phyloP scores from a whole-genome alignment of 2,329 filamentous ascomycete species.

The Colletotrichum sp. region DNA sequence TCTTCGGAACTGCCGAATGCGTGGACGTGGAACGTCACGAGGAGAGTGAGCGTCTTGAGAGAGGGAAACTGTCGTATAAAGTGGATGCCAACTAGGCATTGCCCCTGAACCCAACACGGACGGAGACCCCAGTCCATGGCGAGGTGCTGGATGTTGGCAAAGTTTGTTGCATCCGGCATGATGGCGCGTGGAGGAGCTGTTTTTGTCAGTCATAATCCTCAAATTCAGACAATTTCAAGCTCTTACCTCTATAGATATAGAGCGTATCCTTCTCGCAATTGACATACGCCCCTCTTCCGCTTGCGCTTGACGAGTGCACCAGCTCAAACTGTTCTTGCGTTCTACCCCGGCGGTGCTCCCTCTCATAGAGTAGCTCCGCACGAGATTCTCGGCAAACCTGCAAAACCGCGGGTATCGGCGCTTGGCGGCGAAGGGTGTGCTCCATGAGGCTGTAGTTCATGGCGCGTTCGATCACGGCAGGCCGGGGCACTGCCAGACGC shows the following conservation, averaged over 20 bases:
- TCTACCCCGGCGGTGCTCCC: neutral
- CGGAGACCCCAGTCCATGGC: slow-evolving; percentile 20
- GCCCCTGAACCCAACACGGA: slow-evolving; percentile 2
- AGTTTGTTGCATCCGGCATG: neutral
- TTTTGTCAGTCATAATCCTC: neutral
- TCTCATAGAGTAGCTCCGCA: neutral
- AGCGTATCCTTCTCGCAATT: slow-evolving; percentile 4
- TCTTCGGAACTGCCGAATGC: neutral
- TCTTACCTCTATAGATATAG: slow-evolving; percentile 1
- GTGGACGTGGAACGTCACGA: neutral
- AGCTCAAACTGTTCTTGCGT: neutral
- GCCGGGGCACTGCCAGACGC: neutral
- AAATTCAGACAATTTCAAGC: neutral
- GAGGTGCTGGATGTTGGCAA: neutral
- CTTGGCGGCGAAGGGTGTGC: neutral
- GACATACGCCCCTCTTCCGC: neutral
- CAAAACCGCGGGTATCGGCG: neutral
- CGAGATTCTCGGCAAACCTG: slow-evolving; percentile 4
- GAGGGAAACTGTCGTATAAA: slow-evolving; percentile 6
- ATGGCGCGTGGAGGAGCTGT: neutral
- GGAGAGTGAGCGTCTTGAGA: neutral
- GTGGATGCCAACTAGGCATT: neutral
- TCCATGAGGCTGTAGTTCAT: neutral
- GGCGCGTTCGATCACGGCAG: neutral
- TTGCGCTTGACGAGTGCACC: neutral